Base-by-base conservation (phyloP, 129 eudicot genomes). In the Sambucus nigra region DNA sequence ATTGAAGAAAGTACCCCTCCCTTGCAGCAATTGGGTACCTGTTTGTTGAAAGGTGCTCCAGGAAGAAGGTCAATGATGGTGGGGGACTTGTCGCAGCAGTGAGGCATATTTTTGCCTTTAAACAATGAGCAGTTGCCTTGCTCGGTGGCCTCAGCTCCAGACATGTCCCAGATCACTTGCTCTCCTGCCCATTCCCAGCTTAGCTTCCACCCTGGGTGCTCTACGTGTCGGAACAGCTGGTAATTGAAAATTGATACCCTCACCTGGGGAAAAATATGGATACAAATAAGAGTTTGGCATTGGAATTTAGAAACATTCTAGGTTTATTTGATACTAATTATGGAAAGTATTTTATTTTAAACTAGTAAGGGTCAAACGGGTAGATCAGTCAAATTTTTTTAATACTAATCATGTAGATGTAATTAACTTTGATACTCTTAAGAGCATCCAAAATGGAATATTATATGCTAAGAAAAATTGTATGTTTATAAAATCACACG, bases 61-160 rank as follows among this genome's bases (percentile, higher is more conserved):
- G 94, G 94, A 38, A 77, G 50, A 53, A 88, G 89, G 55, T 88
- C 96, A 44, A 88, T 65, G 24, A 88, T 80, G n/a, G 77, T 84
- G 0, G 96, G 96, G 17, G 67, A 47, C 55, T 77, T 77, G 21
- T 68, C 66, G 7, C 96, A 88, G 47, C 94, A 69, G 60, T 88
- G 96, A 4, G 91, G 96, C 38, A 67, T 57, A 1, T 63, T 25
- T 44, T 23, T 7, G 5, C 83, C 79, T 15, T 24, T 45, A 23
- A 78, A 64, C 13, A 44, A 24, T 4, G 79, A 63, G 29, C 94
- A 83, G 19, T 83, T 68, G 2, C 96, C 94, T 39, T 88, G 96
- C 51, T 88, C 94, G 0, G 74, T 77, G 12, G 94, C 76, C 62
- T 88, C 96, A 2, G 91, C 94, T n/a, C 94, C 96, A 2, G 42